phyloP scores from a whole-genome alignment of 2,329 filamentous ascomycete genomes.

The Hymenoscyphus linearis region DNA sequence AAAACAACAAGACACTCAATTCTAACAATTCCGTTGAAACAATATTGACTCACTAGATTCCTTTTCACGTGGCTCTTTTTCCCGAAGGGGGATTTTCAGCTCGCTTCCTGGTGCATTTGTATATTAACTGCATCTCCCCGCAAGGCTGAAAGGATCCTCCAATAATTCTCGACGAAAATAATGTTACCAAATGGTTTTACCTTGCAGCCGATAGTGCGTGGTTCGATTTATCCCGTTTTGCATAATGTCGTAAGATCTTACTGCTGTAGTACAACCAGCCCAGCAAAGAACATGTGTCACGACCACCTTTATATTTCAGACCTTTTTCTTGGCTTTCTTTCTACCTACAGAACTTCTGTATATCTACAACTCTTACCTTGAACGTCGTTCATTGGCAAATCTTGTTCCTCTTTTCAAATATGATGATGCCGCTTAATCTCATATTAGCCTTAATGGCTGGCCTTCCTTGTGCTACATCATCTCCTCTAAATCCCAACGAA shows the following conservation, averaged over 20 bases:
- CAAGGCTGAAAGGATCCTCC: not conserved
- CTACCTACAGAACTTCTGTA: not conserved
- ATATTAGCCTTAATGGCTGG: slow-evolving; percentile 1
- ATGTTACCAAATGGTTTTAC: not conserved
- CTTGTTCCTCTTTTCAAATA: not conserved
- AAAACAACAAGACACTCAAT: too few species aligned
- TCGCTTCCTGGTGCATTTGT: not conserved
- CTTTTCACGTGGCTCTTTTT: too few species aligned
- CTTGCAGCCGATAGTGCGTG: slow-evolving; percentile 1
- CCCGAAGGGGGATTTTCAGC: too few species aligned
- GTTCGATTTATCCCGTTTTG: slow-evolving; percentile 2
- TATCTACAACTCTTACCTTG: not conserved
- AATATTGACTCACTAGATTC: too few species aligned
- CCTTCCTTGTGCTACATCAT: not conserved
- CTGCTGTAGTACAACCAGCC: slow-evolving; percentile 4
- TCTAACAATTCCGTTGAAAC: too few species aligned
- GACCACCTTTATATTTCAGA: not conserved
- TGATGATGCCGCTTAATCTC: not conserved
- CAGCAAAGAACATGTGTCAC: slow-evolving; percentile 6
- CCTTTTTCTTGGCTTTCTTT: not conserved
- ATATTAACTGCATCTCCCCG: not conserved
- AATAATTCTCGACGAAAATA: not conserved
- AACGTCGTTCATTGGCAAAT: not conserved
- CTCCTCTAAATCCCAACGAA: not conserved
- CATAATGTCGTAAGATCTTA: slow-evolving; percentile 1